phyloP scores from a whole-genome alignment of 83 land plant genomes.

The Thuja plicata region DNA sequence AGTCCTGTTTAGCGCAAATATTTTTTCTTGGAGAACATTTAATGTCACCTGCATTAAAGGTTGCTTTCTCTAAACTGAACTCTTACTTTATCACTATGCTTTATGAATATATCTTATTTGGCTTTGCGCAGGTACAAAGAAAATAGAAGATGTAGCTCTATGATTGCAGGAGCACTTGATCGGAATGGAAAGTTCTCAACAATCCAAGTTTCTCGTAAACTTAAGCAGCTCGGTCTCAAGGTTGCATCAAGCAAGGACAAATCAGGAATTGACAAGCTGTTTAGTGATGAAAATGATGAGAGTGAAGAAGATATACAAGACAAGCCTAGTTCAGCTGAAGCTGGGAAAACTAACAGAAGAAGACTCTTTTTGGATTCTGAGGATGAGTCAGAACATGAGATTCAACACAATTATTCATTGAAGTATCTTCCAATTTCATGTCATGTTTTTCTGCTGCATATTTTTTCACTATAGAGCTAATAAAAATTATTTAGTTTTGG shows the following conservation, averaged over 20 bases:
- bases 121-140: slow-evolving; percentile 56
- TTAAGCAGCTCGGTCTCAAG: slow-evolving; percentile 70
- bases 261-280: not conserved
- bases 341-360: slow-evolving; percentile 6
- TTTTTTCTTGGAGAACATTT: not conserved
- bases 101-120: not conserved
- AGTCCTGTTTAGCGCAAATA: not conserved
- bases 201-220: slow-evolving; percentile 65
- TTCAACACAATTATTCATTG: not conserved
- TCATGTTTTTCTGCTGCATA: not conserved
- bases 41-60: not conserved
- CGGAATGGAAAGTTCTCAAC: slow-evolving; percentile 49
- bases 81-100: not conserved
- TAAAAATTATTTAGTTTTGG: not conserved
- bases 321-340: not conserved
- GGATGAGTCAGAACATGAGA: slow-evolving; percentile 10
- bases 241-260: slow-evolving; percentile 18
- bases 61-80: not conserved
- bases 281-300: not conserved
- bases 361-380: slow-evolving; percentile 9
- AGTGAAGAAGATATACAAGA: not conserved
- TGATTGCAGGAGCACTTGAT: slow-evolving; percentile 77
- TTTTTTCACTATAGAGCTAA: too few species aligned
- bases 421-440: not conserved
- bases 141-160: slow-evolving; percentile 60